Conservation (phyloP, 2,329 filamentous ascomycete genomes). For the Aspergillus caelatus region DNA sequence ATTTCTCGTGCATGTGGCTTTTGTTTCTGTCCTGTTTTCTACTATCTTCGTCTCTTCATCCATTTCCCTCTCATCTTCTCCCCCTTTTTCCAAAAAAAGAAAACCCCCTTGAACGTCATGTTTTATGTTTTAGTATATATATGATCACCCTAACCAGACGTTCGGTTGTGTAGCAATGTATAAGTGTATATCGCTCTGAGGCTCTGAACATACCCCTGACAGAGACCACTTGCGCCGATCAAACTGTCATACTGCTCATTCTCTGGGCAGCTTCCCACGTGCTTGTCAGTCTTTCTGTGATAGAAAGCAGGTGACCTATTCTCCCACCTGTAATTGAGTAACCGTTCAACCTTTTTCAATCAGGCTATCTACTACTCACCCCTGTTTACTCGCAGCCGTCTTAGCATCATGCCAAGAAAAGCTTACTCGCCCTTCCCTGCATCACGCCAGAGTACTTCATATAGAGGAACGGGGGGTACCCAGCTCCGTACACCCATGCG, state of each 20-base stretch:
- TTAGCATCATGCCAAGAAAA: constrained; percentile 23
- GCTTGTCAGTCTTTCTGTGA: neutral
- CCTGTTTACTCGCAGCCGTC: neutral
- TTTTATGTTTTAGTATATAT: neutral
- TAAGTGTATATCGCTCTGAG: neutral
- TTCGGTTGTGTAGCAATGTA: neutral
- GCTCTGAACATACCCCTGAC: neutral
- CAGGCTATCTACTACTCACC: neutral
- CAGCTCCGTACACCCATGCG: constrained; percentile 4
- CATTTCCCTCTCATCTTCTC: neutral
- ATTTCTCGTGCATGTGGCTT: constrained; percentile 4
- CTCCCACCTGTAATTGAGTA: neutral
- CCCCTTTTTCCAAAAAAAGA: neutral
- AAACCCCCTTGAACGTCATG: neutral
- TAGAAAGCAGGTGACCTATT: neutral
- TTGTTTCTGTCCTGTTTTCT: neutral
- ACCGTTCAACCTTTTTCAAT: neutral
- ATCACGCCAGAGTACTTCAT: constrained; percentile 12
- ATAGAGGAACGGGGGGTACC: constrained; percentile 14
- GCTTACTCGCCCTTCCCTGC: constrained; percentile 9
- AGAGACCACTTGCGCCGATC: neutral
- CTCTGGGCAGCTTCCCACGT: neutral
- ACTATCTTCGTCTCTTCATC: no score
- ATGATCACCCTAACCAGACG: neutral
- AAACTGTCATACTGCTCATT: neutral